Base-by-base conservation (phyloP, 1,284 basidiomycete genomes). In the Mycena citricolor region DNA sequence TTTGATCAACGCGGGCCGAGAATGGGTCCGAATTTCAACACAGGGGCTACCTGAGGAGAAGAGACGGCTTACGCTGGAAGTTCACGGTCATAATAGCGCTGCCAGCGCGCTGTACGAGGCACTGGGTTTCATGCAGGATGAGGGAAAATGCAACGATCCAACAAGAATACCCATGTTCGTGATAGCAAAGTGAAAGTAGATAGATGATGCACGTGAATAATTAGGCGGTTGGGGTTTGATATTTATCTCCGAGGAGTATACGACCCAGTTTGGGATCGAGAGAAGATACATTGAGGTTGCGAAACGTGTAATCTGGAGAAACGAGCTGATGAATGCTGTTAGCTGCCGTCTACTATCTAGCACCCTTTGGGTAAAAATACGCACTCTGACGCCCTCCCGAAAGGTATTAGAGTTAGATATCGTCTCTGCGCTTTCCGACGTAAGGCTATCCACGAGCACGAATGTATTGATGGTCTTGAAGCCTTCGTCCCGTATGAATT, bases 231-330 rank as follows among this genome's bases (percentile, higher is more conserved):
- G 43, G 39, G 4, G 47, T 24, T 13, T 37, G 32, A 41, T 29
- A 37, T 31, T 49, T 44, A 5, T 45, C 42, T 4, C 39, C 33
- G 26, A 34, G 22, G 17, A 52, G 29, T 5, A 52, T 49, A 11
- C 51, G 39, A n/a, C 51, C 46, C 20, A 52, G 42, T 32, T 52
- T 52, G 26, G 51, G 40, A 40, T 52, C 51, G 19, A 52, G 34
- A 19, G 24, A 10, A n/a, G 22, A 42, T 7, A 38, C 47, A 22
- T 24, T 49, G 14, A 52, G 39, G 12, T 23, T 42, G n/a, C 51
- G 46, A 24, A 43, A 17, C 21, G 46, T 46, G 25, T 52, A 52
- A 17, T 44, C 28, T 14, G 47, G 46, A 10, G 51, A 52, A 24
- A 52, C 23, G 19, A 52, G 40, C 51, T 52, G 32, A n/a, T 14